Conservation (phyloP, 768 basidiomycete genomes). For the Pleurotus citrinopileatus region DNA sequence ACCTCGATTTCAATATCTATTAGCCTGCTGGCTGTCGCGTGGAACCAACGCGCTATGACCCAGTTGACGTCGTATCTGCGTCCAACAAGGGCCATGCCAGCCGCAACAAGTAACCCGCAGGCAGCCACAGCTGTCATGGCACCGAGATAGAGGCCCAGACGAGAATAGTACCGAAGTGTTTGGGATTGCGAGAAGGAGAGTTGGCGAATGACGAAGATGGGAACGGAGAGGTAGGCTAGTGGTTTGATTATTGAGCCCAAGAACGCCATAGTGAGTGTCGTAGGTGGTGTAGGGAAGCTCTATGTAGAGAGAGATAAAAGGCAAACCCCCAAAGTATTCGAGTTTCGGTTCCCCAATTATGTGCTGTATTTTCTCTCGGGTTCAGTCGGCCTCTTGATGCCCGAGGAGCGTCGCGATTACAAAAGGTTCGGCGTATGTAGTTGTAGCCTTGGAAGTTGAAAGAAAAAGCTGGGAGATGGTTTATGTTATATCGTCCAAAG, state of each 20-base stretch:
- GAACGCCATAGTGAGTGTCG: slow-evolving; percentile 53
- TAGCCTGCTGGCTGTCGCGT: slow-evolving; percentile 57
- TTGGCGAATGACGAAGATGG: slow-evolving; percentile 60
- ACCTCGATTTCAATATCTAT: slow-evolving; percentile 71
- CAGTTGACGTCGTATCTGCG: slow-evolving; percentile 78
- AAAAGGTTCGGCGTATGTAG: not conserved
- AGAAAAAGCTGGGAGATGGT: not conserved
- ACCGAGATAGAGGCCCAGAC: slow-evolving; percentile 68
- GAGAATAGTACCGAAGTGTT: slow-evolving; percentile 67
- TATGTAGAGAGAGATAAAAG: too few relatives aligned
- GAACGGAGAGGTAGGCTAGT: slow-evolving; percentile 75
- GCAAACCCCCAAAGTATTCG: not conserved
- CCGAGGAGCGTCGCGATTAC: not conserved
- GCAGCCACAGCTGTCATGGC: slow-evolving; percentile 69
- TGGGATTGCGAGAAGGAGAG: slow-evolving; percentile 53
- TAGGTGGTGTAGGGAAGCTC: not conserved
- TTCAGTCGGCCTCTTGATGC: too few relatives aligned
- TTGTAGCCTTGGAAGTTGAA: not conserved
- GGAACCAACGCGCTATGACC: slow-evolving; percentile 82
- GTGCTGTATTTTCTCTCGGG: not conserved
- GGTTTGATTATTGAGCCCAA: slow-evolving; percentile 61
- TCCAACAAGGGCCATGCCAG: slow-evolving; percentile 65
- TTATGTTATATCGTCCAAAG: not conserved
- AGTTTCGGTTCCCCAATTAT: not conserved
- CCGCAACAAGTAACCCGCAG: slow-evolving; percentile 66